A percentile compares a stretch with the other conserved stretches of the same genome.
Conservation (phyloP, 306 rosid genomes). For the Cucumis melo region DNA sequence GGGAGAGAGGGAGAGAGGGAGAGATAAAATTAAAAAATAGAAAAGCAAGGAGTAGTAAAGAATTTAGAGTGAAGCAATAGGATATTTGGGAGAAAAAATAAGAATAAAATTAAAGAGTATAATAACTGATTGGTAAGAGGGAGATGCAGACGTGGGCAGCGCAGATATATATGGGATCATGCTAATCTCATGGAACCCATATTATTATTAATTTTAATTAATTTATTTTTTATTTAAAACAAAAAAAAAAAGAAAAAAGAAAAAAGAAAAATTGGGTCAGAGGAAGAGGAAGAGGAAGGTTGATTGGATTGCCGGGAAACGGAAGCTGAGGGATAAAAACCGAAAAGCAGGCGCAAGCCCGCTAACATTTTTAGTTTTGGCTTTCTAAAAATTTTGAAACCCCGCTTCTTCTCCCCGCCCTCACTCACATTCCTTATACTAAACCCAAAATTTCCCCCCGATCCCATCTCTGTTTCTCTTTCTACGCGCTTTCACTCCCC, state of each 20-base stretch:
- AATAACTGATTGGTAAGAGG: neutral
- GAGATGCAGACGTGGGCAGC: neutral
- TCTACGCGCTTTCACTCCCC: neutral
- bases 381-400: slow-evolving; percentile 23
- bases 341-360: neutral
- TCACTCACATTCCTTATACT: neutral
- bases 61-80: no score
- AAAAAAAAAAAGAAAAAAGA: neutral
- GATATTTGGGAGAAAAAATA: neutral
- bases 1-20: no score
- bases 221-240: neutral
- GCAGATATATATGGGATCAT: neutral
- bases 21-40: no score
- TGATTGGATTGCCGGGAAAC: neutral
- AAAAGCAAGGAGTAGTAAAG: neutral
- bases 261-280: neutral
- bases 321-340: neutral
- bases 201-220: neutral
- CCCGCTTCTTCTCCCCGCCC: slow-evolving; percentile 7
- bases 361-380: slow-evolving; percentile 26
- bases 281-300: neutral
- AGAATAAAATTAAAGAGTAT: neutral
- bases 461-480: neutral
- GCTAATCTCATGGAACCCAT: neutral
- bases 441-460: neutral